A percentile compares a stretch with the other conserved stretches of the same genome.
Evolutionary conservation across 352 stramenopile genomes (phyloP).

Genomic region (Phytophthora megakarya): DNA sequence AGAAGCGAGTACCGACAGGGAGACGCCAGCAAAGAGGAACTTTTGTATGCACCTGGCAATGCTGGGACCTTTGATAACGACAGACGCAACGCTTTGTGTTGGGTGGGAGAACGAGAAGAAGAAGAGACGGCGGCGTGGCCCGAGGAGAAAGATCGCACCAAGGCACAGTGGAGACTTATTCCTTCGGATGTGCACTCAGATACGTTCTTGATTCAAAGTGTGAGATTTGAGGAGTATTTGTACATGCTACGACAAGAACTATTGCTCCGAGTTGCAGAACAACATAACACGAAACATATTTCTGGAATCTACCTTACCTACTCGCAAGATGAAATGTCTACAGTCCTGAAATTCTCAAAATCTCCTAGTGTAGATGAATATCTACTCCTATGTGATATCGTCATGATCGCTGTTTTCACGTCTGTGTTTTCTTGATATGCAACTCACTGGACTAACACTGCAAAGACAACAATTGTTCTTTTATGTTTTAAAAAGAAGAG

Average conservation of each 20-base stretch:
- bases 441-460: too few relatives aligned
- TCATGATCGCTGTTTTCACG: too few relatives aligned
- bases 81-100: conserved; percentile 54
- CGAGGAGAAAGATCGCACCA: conserved; percentile 42
- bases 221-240: conserved; percentile 61
- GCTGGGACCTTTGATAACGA: conserved; percentile 56
- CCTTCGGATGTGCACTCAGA: conserved; percentile 59
- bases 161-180: conserved; percentile 66
- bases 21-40: conserved; percentile 39
- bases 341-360: too few relatives aligned
- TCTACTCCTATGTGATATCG: too few relatives aligned
- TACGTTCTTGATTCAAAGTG: conserved; percentile 70
- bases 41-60: conserved; percentile 52
- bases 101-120: conserved; percentile 35
- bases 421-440: too few relatives aligned
- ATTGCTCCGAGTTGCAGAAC: background rate
- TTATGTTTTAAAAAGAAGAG: too few relatives aligned
- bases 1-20: conserved; percentile 30
- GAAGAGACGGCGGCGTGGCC: conserved; percentile 28
- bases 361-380: too few relatives aligned
- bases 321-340: too few relatives aligned
- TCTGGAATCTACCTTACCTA: too few relatives aligned
- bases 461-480: too few relatives aligned
- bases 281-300: too few relatives aligned
- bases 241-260: conserved; percentile 25